A percentile compares a stretch with the other conserved stretches of the same genome.
These are phyloP conservation scores for Climacium dendroides DNA, from an alignment of 225 moss, liverwort and hornwort genomes.

Conservation along the genomic window DNA sequence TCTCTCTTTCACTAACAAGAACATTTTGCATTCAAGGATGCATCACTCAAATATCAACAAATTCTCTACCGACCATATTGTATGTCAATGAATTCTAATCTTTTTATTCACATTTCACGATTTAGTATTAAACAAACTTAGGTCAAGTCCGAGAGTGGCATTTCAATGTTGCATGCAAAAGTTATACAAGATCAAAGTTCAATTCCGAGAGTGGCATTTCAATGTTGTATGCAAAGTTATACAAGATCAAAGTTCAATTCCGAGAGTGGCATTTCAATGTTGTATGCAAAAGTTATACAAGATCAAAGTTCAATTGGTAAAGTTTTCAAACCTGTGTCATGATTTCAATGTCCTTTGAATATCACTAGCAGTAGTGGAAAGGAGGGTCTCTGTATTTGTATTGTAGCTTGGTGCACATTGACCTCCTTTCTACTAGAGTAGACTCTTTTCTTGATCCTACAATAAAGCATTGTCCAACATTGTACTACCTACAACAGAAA, in stretches of 20 bases:
- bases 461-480: background rate
- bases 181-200: no score
- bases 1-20: no score
- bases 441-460: no score
- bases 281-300: background rate
- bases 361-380: fast-evolving
- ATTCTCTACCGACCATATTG: background rate
- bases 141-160: no score
- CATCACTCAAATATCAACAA: background rate
- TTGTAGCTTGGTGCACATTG: background rate
- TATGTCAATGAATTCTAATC: no score
- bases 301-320: no score
- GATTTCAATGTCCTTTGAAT: background rate
- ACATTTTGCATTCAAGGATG: background rate
- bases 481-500: background rate
- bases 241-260: no score
- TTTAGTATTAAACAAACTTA: background rate
- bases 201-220: no score
- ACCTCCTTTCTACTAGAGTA: no score
- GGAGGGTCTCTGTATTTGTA: background rate
- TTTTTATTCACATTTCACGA: background rate
- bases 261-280: background rate
- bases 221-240: background rate
- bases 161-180: background rate
- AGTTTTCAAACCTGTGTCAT: background rate